Conservation (phyloP, 129 eudicot genomes). For the Flaveria brownii region DNA sequence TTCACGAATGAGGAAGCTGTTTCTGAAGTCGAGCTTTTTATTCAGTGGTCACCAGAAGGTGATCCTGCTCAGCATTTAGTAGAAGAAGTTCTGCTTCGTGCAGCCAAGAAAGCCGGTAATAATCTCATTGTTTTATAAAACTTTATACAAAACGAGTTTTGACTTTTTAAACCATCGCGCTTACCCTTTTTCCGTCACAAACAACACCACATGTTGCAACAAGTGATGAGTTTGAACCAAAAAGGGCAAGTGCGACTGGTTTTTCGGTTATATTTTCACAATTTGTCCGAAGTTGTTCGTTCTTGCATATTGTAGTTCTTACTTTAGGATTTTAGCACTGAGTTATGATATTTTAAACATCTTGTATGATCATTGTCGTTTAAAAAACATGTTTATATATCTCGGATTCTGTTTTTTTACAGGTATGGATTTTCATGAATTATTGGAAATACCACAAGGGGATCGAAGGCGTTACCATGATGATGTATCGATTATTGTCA, state of each 20-base stretch:
- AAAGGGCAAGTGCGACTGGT: neutral
- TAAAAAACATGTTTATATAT: neutral
- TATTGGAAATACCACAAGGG: slow-evolving; percentile 96
- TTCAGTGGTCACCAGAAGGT: slow-evolving; percentile 86
- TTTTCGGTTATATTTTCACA: neutral
- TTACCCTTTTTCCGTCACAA: neutral
- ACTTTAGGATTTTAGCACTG: neutral
- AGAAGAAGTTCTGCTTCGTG: slow-evolving; percentile 83
- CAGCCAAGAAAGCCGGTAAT: slow-evolving; percentile 91
- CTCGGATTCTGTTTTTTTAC: neutral
- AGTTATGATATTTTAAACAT: neutral
- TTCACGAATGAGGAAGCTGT: slow-evolving; percentile 95
- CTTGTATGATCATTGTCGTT: neutral
- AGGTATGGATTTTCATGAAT: slow-evolving; percentile 88
- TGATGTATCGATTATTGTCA: slow-evolving; percentile 82
- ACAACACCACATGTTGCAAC: neutral
- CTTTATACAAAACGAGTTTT: neutral
- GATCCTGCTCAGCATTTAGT: slow-evolving; percentile 96
- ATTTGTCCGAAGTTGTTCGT: neutral
- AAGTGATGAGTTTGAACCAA: neutral
- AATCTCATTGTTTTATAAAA: neutral
- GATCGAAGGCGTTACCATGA: slow-evolving; percentile 93
- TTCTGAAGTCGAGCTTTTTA: slow-evolving; percentile 80
- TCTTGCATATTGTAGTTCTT: too few relatives aligned
- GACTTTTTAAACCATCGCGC: neutral